phyloP scores from a whole-genome alignment of 2,329 filamentous ascomycete species.

The Xylariaceae sp. region DNA sequence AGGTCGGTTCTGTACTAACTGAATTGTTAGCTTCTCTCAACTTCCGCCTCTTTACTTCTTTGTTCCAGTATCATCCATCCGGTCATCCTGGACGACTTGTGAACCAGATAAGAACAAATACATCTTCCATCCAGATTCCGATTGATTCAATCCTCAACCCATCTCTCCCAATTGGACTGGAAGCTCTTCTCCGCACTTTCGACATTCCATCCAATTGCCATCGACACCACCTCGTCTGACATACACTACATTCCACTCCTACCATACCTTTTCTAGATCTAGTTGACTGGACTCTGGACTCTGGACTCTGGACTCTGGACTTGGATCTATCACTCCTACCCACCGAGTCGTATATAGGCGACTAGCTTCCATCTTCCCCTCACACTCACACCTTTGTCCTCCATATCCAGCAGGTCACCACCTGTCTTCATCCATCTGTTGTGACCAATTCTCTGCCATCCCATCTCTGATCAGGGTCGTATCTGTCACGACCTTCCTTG shows the following conservation, averaged over 20 bases:
- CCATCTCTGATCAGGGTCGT: neutral
- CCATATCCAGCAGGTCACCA: constrained; percentile 10
- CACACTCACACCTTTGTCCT: constrained; percentile 15
- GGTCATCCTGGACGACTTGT: neutral
- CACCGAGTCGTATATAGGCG: constrained; percentile 6
- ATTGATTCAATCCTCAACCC: constrained; percentile 2
- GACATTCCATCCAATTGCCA: constrained; percentile 12
- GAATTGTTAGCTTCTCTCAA: too few relatives aligned
- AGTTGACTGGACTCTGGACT: neutral
- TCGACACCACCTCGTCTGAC: constrained; percentile 10
- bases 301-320: too few relatives aligned
- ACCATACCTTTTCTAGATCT: constrained; percentile 4
- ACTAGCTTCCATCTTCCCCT: constrained; percentile 17
- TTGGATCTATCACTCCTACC: neutral
- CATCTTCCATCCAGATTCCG: constrained; percentile 2
- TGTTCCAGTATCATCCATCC: neutral
- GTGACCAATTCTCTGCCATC: neutral
- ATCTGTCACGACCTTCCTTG: neutral
- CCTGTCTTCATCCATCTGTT: constrained; percentile 5
- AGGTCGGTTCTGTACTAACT: too few relatives aligned
- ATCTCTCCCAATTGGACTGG: constrained; percentile 11
- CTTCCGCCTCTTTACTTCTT: too few relatives aligned
- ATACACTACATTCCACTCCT: neutral
- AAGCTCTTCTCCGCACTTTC: constrained; percentile 11
- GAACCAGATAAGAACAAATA: neutral